A percentile compares a stretch with the other conserved stretches of the same genome.
Conservation (phyloP, 2,329 filamentous ascomycete genomes). For the Aspergillus sp. region DNA sequence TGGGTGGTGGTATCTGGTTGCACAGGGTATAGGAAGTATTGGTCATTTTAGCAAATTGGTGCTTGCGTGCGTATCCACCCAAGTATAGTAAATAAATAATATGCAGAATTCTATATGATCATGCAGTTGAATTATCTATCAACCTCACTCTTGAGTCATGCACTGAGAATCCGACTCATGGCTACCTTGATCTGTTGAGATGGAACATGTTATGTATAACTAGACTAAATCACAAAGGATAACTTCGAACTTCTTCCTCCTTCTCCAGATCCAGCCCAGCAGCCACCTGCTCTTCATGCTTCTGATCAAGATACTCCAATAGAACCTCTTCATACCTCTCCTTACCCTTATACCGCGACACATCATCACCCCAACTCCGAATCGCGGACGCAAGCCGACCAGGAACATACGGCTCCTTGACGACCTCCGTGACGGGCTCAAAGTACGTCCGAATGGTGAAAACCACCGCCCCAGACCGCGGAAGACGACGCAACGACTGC, state of each 20-base stretch:
- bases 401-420: slow-evolving; percentile 68
- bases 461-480: slow-evolving; percentile 54
- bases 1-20: too few species aligned
- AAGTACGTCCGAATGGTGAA: slow-evolving; percentile 83
- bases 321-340: slow-evolving; percentile 69
- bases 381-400: slow-evolving; percentile 73
- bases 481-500: slow-evolving; percentile 63
- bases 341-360: slow-evolving; percentile 71
- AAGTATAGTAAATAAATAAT: too few species aligned
- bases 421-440: slow-evolving; percentile 64
- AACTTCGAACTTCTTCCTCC: slow-evolving; percentile 57
- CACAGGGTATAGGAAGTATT: too few species aligned
- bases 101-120: too few species aligned
- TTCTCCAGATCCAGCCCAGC: slow-evolving; percentile 58
- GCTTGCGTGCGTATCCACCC: too few species aligned
- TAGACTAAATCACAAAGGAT: slow-evolving; percentile 49
- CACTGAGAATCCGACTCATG: too few species aligned
- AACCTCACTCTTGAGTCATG: too few species aligned
- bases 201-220: too few species aligned
- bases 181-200: too few species aligned
- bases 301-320: slow-evolving; percentile 69
- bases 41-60: too few species aligned
- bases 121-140: too few species aligned
- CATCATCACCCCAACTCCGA: slow-evolving; percentile 75
- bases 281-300: slow-evolving; percentile 69